A percentile compares a stretch with the other conserved stretches of the same genome.
These are phyloP conservation scores for Thalia dealbata DNA, from an alignment of 176 grass and related monocot genomes.

Conservation along the genomic window DNA sequence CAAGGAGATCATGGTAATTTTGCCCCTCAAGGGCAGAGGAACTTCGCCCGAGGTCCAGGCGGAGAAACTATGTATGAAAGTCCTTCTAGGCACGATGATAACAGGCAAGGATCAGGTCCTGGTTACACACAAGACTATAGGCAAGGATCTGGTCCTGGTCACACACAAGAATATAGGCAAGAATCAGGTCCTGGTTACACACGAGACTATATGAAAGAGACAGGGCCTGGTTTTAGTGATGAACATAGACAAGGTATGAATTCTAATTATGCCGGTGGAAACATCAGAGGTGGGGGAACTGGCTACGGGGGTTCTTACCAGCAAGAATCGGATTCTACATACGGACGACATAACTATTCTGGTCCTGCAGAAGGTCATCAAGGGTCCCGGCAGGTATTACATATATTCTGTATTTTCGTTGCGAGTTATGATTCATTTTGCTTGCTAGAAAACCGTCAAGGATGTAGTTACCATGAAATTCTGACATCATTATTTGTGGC, in stretches of 20 bases:
- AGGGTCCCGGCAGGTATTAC: conserved; percentile 48
- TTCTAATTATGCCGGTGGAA: too few relatives aligned
- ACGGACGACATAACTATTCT: conserved; percentile 9
- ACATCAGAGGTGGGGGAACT: background rate
- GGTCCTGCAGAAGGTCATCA: conserved; percentile 31
- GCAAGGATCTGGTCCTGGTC: conserved; percentile 20
- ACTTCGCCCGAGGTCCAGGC: conserved; percentile 38
- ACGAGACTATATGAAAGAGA: conserved; percentile 23
- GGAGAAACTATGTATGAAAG: conserved; percentile 20
- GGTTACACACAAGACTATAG: conserved; percentile 9
- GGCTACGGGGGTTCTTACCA: conserved; percentile 26
- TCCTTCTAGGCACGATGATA: conserved; percentile 29
- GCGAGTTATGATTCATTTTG: background rate
- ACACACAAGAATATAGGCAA: conserved; percentile 12
- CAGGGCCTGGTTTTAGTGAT: conserved; percentile 1
- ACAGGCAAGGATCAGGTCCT: conserved; percentile 22
- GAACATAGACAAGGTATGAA: too few relatives aligned
- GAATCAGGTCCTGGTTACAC: background rate
- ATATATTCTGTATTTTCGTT: background rate
- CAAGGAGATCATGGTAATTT: conserved; percentile 40
- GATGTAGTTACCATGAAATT: background rate
- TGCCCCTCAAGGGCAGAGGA: conserved; percentile 36
- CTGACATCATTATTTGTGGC: background rate
- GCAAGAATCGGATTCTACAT: conserved; percentile 22
- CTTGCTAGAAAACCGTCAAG: too few relatives aligned